These are phyloP conservation scores for Phytophthora litchii DNA, from an alignment of 352 stramenopile genomes.

Conservation along the genomic window DNA sequence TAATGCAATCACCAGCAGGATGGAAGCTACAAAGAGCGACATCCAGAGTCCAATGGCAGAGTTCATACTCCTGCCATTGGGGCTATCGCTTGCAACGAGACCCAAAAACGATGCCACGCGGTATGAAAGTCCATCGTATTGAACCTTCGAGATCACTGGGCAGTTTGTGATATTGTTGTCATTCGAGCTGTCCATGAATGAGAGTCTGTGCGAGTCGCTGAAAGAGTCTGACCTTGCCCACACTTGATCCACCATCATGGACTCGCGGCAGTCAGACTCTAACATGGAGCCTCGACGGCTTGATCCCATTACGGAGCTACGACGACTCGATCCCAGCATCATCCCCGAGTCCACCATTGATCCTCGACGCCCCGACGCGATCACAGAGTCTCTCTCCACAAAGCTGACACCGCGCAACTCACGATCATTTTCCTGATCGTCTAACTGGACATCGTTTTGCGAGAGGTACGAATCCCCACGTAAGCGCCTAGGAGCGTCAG, in stretches of 20 bases:
- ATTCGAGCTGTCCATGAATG: conserved; percentile 34
- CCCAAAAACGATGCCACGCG: conserved; percentile 34
- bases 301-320: conserved; percentile 23
- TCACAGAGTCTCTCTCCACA: conserved; percentile 15
- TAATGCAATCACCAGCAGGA: conserved; percentile 53
- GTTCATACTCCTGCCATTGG: conserved; percentile 30
- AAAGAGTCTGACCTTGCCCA: conserved; percentile 36
- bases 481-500: not conserved
- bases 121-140: conserved; percentile 19
- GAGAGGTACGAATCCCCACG: conserved; percentile 3
- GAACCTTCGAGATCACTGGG: not conserved
- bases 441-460: conserved; percentile 16
- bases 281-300: conserved; percentile 36
- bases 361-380: conserved; percentile 20
- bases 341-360: conserved; percentile 22
- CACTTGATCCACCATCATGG: conserved; percentile 40
- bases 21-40: conserved; percentile 55
- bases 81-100: conserved; percentile 21
- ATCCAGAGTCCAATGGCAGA: conserved; percentile 61
- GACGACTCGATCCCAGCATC: conserved; percentile 14
- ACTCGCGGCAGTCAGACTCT: conserved; percentile 40
- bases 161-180: conserved; percentile 15
- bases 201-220: conserved; percentile 17
- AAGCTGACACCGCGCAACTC: conserved; percentile 32
- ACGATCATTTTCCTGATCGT: conserved; percentile 2